Percentiles rank a stretch among this genome's conserved stretches.
Conservation (phyloP, 768 basidiomycete genomes). For the Galerina sulciceps region DNA sequence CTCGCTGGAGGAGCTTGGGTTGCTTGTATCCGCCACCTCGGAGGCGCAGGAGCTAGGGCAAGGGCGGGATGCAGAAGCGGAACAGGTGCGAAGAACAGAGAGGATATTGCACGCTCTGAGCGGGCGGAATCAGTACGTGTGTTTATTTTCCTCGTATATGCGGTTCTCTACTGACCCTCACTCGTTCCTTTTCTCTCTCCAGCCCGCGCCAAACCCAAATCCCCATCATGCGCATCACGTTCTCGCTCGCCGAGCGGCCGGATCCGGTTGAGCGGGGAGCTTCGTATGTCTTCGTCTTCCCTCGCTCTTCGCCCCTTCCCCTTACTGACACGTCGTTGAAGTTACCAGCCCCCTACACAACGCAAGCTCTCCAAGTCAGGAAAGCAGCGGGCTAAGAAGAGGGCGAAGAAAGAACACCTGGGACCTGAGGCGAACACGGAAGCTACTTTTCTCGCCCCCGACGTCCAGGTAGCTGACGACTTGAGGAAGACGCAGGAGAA, state of each 20-base stretch:
- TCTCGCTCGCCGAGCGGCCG: slow-evolving; percentile 51
- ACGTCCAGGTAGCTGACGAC: no score
- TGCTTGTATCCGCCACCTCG: not conserved
- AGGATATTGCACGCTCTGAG: slow-evolving; percentile 49
- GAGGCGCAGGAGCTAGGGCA: not conserved
- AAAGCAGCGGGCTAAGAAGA: slow-evolving; percentile 55
- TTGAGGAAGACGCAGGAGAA: no score
- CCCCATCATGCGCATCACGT: slow-evolving; percentile 73
- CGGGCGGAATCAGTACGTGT: slow-evolving; percentile 68
- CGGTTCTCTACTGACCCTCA: not conserved
- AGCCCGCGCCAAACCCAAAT: slow-evolving; percentile 61
- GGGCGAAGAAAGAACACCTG: slow-evolving; percentile 31
- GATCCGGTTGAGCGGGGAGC: slow-evolving; percentile 43
- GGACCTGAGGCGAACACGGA: slow-evolving; percentile 4
- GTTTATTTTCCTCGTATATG: not conserved
- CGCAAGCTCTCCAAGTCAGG: slow-evolving; percentile 64
- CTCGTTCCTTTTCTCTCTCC: not conserved
- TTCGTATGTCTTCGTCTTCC: slow-evolving; percentile 45
- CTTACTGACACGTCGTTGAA: slow-evolving; percentile 22
- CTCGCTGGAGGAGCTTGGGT: slow-evolving; percentile 49
- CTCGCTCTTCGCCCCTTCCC: not conserved
- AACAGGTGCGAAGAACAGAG: slow-evolving; percentile 36
- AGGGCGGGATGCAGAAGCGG: no score
- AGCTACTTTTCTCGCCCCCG: not conserved
- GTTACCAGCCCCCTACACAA: slow-evolving; percentile 57